Evolutionary conservation across 192 early-diverging fungal species (phyloP).

Genomic region (Gonapodya prolifera): DNA sequence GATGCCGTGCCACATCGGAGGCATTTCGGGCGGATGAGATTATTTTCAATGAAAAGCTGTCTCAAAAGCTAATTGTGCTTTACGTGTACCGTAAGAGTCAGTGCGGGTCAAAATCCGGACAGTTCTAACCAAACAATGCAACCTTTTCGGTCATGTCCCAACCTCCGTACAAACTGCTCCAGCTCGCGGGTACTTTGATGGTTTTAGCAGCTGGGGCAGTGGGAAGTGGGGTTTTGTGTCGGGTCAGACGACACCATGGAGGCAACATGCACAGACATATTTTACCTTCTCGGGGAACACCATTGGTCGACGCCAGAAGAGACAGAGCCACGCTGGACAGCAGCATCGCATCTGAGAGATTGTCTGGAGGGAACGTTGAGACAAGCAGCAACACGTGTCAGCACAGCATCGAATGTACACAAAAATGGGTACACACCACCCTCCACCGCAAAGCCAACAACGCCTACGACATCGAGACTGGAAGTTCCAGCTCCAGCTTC

Average conservation of each 20-base stretch:
- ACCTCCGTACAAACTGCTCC: background rate
- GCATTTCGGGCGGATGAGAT: background rate
- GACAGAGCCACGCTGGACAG: background rate
- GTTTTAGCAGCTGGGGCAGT: background rate
- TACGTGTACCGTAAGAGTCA: too few species aligned
- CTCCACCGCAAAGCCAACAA: background rate
- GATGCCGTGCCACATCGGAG: background rate
- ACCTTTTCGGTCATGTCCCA: background rate
- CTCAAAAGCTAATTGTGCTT: background rate
- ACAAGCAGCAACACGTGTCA: background rate
- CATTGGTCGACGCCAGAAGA: too few species aligned
- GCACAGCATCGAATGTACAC: background rate
- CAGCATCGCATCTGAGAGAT: background rate
- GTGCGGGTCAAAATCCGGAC: too few species aligned
- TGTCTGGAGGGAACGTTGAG: background rate
- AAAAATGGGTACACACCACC: background rate
- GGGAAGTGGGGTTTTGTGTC: too few species aligned
- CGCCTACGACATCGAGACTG: background rate
- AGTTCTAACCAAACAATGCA: background rate
- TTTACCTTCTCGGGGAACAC: too few species aligned
- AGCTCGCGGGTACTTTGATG: background rate
- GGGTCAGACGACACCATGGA: too few species aligned
- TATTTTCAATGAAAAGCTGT: background rate
- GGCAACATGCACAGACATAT: too few species aligned
- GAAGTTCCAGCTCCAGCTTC: background rate